A percentile compares a stretch with the other conserved stretches of the same genome.
Conservation (phyloP, 2,329 filamentous ascomycete species). For the Triangularia setosa region DNA sequence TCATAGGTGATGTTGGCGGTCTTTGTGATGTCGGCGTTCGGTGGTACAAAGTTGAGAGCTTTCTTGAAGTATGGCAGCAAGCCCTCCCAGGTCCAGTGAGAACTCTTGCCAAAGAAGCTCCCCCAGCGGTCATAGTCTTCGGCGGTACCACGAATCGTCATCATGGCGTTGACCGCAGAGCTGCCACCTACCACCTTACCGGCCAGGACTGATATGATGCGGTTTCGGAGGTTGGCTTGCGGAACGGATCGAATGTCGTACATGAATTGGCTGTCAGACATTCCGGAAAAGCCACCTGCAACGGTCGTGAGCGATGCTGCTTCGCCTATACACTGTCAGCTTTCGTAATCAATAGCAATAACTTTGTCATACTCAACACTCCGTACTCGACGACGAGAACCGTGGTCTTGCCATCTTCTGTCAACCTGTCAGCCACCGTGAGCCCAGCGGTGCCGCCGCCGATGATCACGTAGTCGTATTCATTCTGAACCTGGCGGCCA, state of each 20-base stretch:
- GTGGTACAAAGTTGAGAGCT: conserved; percentile 22
- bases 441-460: conserved; percentile 25
- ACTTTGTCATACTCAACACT: conserved; percentile 11
- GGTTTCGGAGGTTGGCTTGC: conserved; percentile 27
- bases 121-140: conserved; percentile 26
- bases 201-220: conserved; percentile 23
- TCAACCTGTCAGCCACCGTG: conserved; percentile 23
- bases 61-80: conserved; percentile 25
- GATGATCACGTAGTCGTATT: conserved; percentile 31
- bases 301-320: conserved; percentile 22
- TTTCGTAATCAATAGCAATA: neutral
- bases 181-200: conserved; percentile 35
- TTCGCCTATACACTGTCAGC: conserved; percentile 15
- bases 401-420: conserved; percentile 18
- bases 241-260: conserved; percentile 30
- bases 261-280: conserved; percentile 23
- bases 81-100: conserved; percentile 22
- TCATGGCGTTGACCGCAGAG: conserved; percentile 26
- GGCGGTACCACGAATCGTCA: conserved; percentile 19
- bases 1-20: conserved; percentile 22
- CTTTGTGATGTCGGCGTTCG: conserved; percentile 14
- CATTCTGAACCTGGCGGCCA: conserved; percentile 13
- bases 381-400: conserved; percentile 29
- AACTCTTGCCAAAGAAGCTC: conserved; percentile 23
- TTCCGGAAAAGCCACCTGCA: conserved; percentile 19